Base-by-base conservation (phyloP, 768 basidiomycete species). In the Leccinum variicolor region DNA sequence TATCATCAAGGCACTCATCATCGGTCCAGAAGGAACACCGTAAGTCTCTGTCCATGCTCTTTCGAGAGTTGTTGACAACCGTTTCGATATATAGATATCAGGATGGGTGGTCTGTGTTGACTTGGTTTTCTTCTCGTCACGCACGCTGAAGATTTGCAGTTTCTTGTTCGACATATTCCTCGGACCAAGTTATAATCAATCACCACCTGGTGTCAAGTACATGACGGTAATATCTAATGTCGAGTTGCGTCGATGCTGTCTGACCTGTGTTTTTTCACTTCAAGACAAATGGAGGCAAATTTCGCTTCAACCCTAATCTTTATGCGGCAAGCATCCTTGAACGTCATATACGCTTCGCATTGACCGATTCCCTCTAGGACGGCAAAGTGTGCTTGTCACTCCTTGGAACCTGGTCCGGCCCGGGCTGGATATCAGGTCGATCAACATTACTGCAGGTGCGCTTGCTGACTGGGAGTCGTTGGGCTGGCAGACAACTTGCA, bases 371-470 rank as follows among this genome's bases (percentile, higher is more conserved):
- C 8, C 53, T n/a, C 19, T 48, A 91, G 87, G 92, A 95, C 66
- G 92, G 93, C 50, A 98, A 98, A 79, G 95, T 98, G 15, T 97
- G 95, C 71, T 74, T 96, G 34, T 93, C 91, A 25, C 76, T 97
- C 17, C 79, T 97, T 23, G 94, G 94, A 29, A 97, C 95, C 13
- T 97, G 95, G 95, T 71, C 76, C 17, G 94, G 95, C 1, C 95
- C 95, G 23, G 95, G 95, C 23, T 97, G 94, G 95, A 81, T 94
- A 46, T 67, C 92, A 3, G 94, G 95, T 23, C 89, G 86, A 69
- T 94, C 92, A 7, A 97, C 94, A 6, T 74, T 98, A 50, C 79
- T 96, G 4, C 94, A 96, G 77, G 91, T 84, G 50, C 45, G 77
- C 67, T 31, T 45, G 1, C 29, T 48, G 14, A 54, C 29, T 25